Percentiles rank a stretch among this genome's conserved stretches.
These are phyloP conservation scores for Calonectria ilicicola DNA, from an alignment of 2,329 filamentous ascomycete genomes.

Conservation along the genomic window DNA sequence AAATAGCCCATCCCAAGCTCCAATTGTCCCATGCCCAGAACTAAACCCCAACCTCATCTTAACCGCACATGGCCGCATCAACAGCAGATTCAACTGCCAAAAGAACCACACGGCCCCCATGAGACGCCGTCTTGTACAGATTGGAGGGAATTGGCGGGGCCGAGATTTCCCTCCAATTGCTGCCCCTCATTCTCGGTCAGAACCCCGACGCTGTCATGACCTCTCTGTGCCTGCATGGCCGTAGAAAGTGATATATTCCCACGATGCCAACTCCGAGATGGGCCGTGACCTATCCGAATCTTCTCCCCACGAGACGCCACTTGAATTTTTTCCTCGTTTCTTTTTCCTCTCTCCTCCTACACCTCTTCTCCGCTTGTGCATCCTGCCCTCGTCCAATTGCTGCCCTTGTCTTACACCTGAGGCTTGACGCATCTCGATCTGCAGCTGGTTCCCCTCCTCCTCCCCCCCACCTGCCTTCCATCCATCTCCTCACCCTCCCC, in stretches of 20 bases:
- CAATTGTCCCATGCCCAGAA: background rate
- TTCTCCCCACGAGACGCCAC: background rate
- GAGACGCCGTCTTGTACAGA: slow-evolving; percentile 18
- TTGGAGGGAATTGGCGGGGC: slow-evolving; percentile 38
- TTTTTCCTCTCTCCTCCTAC: background rate
- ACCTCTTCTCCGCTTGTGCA: slow-evolving; percentile 1
- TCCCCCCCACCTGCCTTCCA: slow-evolving; percentile 30
- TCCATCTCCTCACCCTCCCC: slow-evolving; percentile 3
- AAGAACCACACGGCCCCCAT: slow-evolving; percentile 29
- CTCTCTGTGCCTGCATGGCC: slow-evolving; percentile 13
- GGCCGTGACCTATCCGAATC: slow-evolving; percentile 11
- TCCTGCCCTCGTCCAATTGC: background rate
- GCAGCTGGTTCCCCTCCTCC: slow-evolving; percentile 34
- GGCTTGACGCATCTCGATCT: background rate
- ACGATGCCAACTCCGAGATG: slow-evolving; percentile 21
- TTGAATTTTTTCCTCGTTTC: slow-evolving; percentile 7
- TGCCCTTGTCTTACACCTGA: background rate
- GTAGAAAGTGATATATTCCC: slow-evolving; percentile 22
- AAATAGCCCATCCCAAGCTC: slow-evolving; percentile 6
- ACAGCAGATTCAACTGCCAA: slow-evolving; percentile 31
- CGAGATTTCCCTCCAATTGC: slow-evolving; percentile 46
- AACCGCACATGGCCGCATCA: slow-evolving; percentile 28
- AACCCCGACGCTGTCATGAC: slow-evolving; percentile 38
- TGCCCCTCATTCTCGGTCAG: slow-evolving; percentile 37
- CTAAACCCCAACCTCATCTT: background rate